These are phyloP conservation scores for Candida bentonensis DNA, from an alignment of 805 yeast genomes.

Conservation along the genomic window DNA sequence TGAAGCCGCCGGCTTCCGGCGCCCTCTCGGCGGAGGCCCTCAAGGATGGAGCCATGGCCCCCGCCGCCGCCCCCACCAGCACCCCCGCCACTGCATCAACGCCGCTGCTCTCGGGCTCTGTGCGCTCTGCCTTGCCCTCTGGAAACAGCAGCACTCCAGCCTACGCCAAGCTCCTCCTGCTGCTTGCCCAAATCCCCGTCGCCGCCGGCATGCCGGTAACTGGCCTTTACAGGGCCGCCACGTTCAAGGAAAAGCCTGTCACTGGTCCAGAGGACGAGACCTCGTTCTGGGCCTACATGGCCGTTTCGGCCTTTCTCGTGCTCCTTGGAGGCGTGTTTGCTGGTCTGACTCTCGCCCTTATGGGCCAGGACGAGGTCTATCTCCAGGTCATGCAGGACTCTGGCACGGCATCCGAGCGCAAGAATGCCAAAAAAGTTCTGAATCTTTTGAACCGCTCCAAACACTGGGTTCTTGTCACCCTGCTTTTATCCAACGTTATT, in stretches of 20 bases:
- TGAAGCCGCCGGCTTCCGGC: too few relatives aligned
- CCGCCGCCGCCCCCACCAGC: too few relatives aligned
- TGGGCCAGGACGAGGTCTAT: slow-evolving; percentile 97
- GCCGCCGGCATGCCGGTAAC: background rate
- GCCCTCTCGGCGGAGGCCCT: too few relatives aligned
- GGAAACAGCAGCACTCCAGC: too few relatives aligned
- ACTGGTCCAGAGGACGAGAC: slow-evolving; percentile 5
- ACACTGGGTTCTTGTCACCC: slow-evolving; percentile 91
- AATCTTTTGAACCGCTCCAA: slow-evolving; percentile 65
- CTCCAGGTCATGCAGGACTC: slow-evolving; percentile 77
- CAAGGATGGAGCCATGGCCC: too few relatives aligned
- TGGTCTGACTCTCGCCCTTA: slow-evolving; percentile 72
- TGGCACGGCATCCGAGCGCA: slow-evolving; percentile 56
- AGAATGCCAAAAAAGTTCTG: slow-evolving; percentile 59
- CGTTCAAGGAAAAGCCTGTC: background rate
- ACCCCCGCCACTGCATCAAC: too few relatives aligned
- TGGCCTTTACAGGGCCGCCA: too few relatives aligned
- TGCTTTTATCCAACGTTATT: slow-evolving; percentile 72
- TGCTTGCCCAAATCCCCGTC: background rate
- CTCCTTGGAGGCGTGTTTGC: slow-evolving; percentile 27
- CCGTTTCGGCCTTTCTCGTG: slow-evolving; percentile 20
- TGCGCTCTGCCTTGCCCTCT: too few relatives aligned
- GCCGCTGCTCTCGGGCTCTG: too few relatives aligned
- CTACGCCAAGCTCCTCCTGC: background rate
- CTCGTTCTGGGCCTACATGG: slow-evolving; percentile 18